Evolutionary conservation across 2,329 filamentous ascomycete species (phyloP).

Genomic region (Pseudogymnoascus sp.): DNA sequence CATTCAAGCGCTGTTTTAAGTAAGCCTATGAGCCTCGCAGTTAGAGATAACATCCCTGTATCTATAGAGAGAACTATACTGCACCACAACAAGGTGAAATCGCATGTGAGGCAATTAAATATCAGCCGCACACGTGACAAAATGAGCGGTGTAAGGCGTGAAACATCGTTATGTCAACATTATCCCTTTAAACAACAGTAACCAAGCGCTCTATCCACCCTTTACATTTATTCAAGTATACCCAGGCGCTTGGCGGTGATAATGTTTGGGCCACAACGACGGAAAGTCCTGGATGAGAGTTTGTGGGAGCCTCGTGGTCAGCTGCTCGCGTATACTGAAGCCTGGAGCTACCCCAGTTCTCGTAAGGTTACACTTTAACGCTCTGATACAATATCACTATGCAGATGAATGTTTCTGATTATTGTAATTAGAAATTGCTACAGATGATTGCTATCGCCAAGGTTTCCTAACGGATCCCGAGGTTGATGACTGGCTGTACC

Average conservation of each 20-base stretch:
- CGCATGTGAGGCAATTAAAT: background rate
- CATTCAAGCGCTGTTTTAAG: background rate
- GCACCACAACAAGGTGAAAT: no score
- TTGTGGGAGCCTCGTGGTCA: background rate
- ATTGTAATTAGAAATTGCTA: background rate
- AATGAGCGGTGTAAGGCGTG: background rate
- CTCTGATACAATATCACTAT: background rate
- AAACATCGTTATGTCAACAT: background rate
- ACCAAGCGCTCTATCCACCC: background rate
- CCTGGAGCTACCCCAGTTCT: background rate
- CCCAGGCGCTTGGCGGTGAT: background rate
- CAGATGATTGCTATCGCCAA: background rate
- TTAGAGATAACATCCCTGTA: background rate
- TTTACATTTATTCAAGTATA: background rate
- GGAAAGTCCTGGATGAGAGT: background rate
- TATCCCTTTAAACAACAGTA: background rate
- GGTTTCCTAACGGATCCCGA: background rate
- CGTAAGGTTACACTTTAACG: background rate
- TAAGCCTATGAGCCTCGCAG: background rate
- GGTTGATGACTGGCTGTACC: background rate
- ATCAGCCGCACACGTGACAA: background rate
- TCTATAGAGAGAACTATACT: no score
- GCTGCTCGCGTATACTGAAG: background rate
- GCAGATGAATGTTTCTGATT: background rate
- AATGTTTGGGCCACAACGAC: background rate